A percentile compares a stretch with the other conserved stretches of the same genome.
Evolutionary conservation across 441 rosid genomes (phyloP).

Genomic region (Gossypium gossypioides): DNA sequence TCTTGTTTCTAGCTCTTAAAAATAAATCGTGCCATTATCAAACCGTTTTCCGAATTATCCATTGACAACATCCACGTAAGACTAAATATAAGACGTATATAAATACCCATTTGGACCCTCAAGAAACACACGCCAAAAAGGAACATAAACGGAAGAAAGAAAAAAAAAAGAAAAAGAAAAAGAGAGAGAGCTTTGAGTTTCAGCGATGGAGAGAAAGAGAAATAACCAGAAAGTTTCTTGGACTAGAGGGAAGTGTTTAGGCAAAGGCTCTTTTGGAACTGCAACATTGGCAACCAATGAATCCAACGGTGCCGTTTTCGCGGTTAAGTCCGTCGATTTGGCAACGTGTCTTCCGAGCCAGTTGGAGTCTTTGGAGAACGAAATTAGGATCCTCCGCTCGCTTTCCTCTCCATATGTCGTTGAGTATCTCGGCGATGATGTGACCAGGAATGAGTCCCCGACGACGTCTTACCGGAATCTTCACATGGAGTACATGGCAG

Average conservation of each 20-base stretch:
- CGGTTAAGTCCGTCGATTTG: slow-evolving; percentile 36
- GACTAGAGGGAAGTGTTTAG: slow-evolving; percentile 38
- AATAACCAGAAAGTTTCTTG: slow-evolving; percentile 16
- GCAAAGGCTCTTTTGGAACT: slow-evolving; percentile 39
- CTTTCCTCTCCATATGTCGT: slow-evolving; percentile 38
- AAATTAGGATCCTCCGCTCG: slow-evolving; percentile 37
- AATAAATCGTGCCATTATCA: not conserved
- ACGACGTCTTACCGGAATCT: slow-evolving; percentile 23
- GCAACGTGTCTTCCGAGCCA: slow-evolving; percentile 16
- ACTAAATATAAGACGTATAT: not conserved
- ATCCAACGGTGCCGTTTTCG: slow-evolving; percentile 26
- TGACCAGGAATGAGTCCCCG: slow-evolving; percentile 7
- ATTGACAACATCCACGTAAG: slow-evolving; percentile 20
- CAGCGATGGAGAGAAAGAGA: slow-evolving; percentile 7
- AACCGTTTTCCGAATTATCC: slow-evolving; percentile 21
- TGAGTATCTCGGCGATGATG: slow-evolving; percentile 33
- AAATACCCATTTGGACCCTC: slow-evolving; percentile 7
- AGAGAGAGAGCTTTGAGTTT: not conserved
- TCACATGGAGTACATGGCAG: slow-evolving; percentile 31
- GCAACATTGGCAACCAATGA: slow-evolving; percentile 26
- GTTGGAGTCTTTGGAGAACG: slow-evolving; percentile 31
- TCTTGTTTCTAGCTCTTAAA: not conserved
- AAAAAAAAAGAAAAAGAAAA: too few relatives aligned
- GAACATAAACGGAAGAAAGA: not conserved
- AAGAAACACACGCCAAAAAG: not conserved